Evolutionary conservation across 2,329 filamentous ascomycete genomes (phyloP).

Genomic region (Colletotrichum horii): DNA sequence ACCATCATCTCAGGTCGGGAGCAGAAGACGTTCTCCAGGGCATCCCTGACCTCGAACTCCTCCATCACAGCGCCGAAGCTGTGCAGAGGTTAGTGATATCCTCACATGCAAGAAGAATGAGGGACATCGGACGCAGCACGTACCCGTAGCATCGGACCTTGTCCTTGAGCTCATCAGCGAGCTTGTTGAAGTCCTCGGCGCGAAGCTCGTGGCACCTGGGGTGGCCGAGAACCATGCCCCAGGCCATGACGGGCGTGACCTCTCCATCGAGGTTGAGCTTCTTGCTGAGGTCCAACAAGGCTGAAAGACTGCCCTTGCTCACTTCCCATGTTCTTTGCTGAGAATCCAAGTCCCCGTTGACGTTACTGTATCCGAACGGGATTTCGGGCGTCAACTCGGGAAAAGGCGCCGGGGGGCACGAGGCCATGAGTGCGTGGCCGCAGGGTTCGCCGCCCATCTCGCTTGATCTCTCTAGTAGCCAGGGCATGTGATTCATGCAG

Average conservation of each 20-base stretch:
- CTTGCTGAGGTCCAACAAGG: constrained; percentile 83
- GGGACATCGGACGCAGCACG: constrained; percentile 38
- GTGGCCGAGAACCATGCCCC: constrained; percentile 80
- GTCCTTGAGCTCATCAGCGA: constrained; percentile 75
- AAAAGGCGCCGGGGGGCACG: constrained; percentile 76
- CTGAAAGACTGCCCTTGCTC: constrained; percentile 76
- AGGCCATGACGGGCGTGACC: constrained; percentile 95
- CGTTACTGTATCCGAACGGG: constrained; percentile 56
- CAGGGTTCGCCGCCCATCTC: constrained; percentile 72
- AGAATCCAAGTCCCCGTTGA: constrained; percentile 44
- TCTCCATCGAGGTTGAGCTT: constrained; percentile 85
- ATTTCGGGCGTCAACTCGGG: constrained; percentile 53
- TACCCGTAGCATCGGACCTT: constrained; percentile 95
- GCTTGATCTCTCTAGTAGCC: constrained; percentile 67
- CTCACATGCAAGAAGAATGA: background rate
- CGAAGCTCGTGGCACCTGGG: constrained; percentile 71
- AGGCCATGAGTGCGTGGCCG: constrained; percentile 93
- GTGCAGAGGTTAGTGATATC: background rate
- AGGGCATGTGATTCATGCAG: constrained; percentile 90
- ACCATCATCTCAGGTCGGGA: constrained; percentile 18
- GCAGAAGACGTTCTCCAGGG: constrained; percentile 73
- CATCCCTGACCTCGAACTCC: constrained; percentile 76
- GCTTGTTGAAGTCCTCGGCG: constrained; percentile 69
- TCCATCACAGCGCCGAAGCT: constrained; percentile 70
- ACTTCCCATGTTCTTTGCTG: constrained; percentile 81